phyloP scores from a whole-genome alignment of 768 basidiomycete genomes.

The Mycena maculata region DNA sequence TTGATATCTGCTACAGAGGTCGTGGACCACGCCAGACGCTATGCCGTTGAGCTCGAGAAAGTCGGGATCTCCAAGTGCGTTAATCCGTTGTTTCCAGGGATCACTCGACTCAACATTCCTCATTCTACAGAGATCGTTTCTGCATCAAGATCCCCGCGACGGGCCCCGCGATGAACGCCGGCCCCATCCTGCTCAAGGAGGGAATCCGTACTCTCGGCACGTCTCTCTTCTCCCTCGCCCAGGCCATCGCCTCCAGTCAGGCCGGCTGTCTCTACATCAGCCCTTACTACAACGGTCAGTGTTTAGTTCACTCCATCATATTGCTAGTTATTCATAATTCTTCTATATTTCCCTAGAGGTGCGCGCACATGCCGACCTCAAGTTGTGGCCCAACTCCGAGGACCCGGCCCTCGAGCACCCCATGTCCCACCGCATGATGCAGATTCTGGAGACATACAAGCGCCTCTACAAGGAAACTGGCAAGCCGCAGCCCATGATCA shows the following conservation, averaged over 20 bases:
- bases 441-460: slow-evolving; percentile 40
- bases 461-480: slow-evolving; percentile 47
- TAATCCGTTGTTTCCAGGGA: too few species aligned
- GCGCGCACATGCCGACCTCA: slow-evolving; percentile 48
- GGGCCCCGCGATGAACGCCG: slow-evolving; percentile 55
- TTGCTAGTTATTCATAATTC: not conserved
- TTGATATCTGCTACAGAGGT: slow-evolving; percentile 35
- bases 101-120: not conserved
- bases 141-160: slow-evolving; percentile 63
- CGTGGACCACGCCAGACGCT: slow-evolving; percentile 47
- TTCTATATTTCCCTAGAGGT: slow-evolving; percentile 39
- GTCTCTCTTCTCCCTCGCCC: slow-evolving; percentile 56
- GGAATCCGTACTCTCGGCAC: slow-evolving; percentile 62
- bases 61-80: slow-evolving; percentile 44
- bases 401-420: slow-evolving; percentile 49
- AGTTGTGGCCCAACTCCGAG: slow-evolving; percentile 45
- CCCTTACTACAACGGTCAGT: slow-evolving; percentile 59
- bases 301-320: too few species aligned
- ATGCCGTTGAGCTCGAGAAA: slow-evolving; percentile 46
- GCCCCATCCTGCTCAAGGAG: slow-evolving; percentile 49
- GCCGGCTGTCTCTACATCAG: slow-evolving; percentile 57
- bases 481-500: slow-evolving; percentile 48
- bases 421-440: slow-evolving; percentile 44
- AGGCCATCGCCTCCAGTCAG: slow-evolving; percentile 59
- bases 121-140: slow-evolving; percentile 46